phyloP scores from a whole-genome alignment of 148 eudicot genomes.

The Talinum fruticosum region DNA sequence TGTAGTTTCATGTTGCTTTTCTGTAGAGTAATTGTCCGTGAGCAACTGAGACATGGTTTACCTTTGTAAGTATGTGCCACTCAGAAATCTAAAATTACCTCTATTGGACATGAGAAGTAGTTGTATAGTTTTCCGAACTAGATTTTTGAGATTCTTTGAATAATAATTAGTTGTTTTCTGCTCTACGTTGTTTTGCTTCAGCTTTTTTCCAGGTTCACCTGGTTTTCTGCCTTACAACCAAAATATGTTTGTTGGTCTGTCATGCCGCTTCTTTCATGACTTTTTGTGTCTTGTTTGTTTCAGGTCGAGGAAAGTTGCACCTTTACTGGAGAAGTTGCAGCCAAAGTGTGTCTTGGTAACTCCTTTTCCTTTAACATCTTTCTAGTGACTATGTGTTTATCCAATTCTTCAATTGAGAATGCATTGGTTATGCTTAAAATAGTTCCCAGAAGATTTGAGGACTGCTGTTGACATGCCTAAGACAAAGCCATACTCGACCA shows the following conservation, averaged over 20 bases:
- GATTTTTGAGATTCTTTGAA: no score
- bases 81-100: background rate
- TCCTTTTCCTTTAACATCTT: background rate
- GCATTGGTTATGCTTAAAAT: conserved; percentile 16
- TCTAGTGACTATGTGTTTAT: background rate
- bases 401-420: background rate
- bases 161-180: background rate
- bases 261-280: background rate
- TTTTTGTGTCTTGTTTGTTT: conserved; percentile 26
- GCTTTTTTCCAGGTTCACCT: no score
- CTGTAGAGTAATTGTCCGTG: background rate
- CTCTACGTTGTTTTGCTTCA: background rate
- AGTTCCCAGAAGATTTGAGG: conserved; percentile 65
- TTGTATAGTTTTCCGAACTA: no score
- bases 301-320: conserved; percentile 51
- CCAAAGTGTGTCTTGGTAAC: conserved; percentile 67
- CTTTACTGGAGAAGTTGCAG: conserved; percentile 54
- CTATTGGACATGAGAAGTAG: no score
- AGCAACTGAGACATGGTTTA: background rate
- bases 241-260: background rate
- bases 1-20: background rate
- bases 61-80: background rate
- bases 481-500: conserved; percentile 30
- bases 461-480: conserved; percentile 22
- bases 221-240: no score